A percentile compares a stretch with the other conserved stretches of the same genome.
phyloP scores from a whole-genome alignment of 2,329 filamentous ascomycete genomes.

The Cladosporium sp. region DNA sequence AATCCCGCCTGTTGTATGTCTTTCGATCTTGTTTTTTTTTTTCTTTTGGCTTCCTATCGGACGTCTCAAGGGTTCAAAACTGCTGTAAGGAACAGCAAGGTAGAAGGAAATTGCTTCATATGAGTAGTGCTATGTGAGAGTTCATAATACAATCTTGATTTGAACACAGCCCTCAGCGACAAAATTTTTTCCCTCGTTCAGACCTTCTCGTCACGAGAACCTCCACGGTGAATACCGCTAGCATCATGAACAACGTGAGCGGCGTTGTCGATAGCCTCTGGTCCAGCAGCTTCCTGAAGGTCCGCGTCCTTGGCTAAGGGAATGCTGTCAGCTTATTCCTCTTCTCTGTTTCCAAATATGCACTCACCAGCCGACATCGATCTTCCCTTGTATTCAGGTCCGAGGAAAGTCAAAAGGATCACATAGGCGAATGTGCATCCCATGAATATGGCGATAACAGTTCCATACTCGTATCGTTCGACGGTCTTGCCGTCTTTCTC shows the following conservation, averaged over 20 bases:
- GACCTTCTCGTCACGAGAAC: slow-evolving; percentile 7
- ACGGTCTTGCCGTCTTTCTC: slow-evolving; percentile 45
- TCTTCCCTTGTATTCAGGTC: slow-evolving; percentile 51
- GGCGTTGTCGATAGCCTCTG: slow-evolving; percentile 7
- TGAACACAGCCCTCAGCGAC: too few species aligned
- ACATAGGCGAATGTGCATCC: slow-evolving; percentile 71
- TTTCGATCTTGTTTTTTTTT: background rate
- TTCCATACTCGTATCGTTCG: slow-evolving; percentile 44
- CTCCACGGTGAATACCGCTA: slow-evolving; percentile 2
- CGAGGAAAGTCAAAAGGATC: slow-evolving; percentile 63
- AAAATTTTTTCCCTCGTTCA: background rate
- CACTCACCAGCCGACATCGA: slow-evolving; percentile 29
- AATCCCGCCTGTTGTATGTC: background rate
- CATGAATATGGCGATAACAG: slow-evolving; percentile 70
- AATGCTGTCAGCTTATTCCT: background rate
- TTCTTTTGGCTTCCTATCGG: background rate
- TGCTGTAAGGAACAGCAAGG: background rate
- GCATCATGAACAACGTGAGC: background rate
- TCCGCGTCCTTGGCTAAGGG: slow-evolving; percentile 1
- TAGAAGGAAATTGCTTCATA: background rate
- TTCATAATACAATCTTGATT: background rate
- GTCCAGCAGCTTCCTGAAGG: slow-evolving; percentile 7
- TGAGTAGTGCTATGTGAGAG: background rate
- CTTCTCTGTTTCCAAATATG: background rate
- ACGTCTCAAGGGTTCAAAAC: background rate